phyloP scores from a whole-genome alignment of 1,139 yeast species.

The Candida sp. region DNA sequence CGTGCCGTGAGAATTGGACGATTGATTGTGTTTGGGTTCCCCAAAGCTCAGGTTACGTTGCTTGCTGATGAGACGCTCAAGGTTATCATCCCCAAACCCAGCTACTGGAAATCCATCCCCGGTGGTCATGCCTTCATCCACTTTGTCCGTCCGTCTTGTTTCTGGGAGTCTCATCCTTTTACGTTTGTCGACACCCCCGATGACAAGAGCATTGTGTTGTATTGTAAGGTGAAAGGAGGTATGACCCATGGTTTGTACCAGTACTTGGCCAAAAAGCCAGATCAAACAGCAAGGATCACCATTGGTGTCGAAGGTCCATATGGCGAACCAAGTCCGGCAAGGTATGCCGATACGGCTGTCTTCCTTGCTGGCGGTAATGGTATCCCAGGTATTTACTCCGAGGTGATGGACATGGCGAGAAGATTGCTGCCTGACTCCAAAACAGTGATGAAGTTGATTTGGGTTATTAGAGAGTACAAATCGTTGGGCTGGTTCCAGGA shows the following conservation, averaged over 20 bases:
- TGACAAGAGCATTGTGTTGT: conserved; percentile 37
- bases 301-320: conserved; percentile 47
- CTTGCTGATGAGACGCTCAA: conserved; percentile 50
- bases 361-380: conserved; percentile 78
- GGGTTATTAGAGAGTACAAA: no score
- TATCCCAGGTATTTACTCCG: conserved; percentile 54
- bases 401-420: conserved; percentile 10
- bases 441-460: no score
- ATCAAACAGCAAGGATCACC: conserved; percentile 33
- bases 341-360: conserved; percentile 53
- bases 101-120: conserved; percentile 43
- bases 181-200: conserved; percentile 46
- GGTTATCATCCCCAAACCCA: conserved; percentile 37
- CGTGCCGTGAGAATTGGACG: conserved; percentile 55
- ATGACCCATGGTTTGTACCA: conserved; percentile 44
- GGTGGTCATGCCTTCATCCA: conserved; percentile 44
- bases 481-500: no score
- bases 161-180: conserved; percentile 66
- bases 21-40: conserved; percentile 53
- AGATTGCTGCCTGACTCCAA: no score
- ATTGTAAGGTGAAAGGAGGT: conserved; percentile 49
- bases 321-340: conserved; percentile 39
- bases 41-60: conserved; percentile 43
- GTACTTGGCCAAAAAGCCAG: conserved; percentile 53
- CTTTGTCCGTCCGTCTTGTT: conserved; percentile 43